A percentile compares a stretch with the other conserved stretches of the same genome.
Conservation (phyloP, 2,329 filamentous ascomycete species). For the Penicillium sumatraense region DNA sequence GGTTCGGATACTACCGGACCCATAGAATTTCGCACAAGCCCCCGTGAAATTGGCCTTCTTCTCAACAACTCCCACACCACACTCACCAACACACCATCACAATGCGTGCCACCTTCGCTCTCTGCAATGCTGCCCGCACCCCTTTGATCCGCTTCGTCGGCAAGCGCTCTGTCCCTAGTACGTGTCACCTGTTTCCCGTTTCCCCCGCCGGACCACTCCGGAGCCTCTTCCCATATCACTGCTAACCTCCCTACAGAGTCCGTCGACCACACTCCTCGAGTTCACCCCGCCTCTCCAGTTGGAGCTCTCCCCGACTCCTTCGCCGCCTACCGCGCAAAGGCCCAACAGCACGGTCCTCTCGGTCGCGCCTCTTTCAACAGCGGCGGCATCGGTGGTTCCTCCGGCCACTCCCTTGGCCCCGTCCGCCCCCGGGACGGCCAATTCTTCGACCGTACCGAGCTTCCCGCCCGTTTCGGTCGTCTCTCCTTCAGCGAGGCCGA, state of each 20-base stretch:
- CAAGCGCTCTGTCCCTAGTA: constrained; percentile 52
- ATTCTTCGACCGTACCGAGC: constrained; percentile 86
- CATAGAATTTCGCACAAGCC: constrained; percentile 30
- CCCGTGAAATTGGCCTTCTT: constrained; percentile 20
- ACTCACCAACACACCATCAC: constrained; percentile 28
- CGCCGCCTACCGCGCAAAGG: constrained; percentile 65
- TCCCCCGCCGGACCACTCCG: neutral
- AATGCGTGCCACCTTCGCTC: constrained; percentile 49
- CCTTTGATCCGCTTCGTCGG: constrained; percentile 57
- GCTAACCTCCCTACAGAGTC: constrained; percentile 38
- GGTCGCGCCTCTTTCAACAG: constrained; percentile 43
- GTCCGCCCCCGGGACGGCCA: constrained; percentile 73
- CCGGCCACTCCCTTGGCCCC: constrained; percentile 74
- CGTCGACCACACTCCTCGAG: constrained; percentile 60
- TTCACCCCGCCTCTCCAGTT: constrained; percentile 62
- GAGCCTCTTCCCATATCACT: neutral
- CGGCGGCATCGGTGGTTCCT: constrained; percentile 58
- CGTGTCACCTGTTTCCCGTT: constrained; percentile 17
- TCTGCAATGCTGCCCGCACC: constrained; percentile 48
- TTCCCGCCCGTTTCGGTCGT: constrained; percentile 82
- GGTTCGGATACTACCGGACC: constrained; percentile 36
- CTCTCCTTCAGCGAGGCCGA: constrained; percentile 75
- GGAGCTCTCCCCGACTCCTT: constrained; percentile 64
- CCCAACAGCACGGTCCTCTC: constrained; percentile 68
- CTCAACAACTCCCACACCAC: constrained; percentile 6